A percentile compares a stretch with the other conserved stretches of the same genome.
phyloP scores from a whole-genome alignment of 1,284 basidiomycete species.

The Xanthoconium separans region DNA sequence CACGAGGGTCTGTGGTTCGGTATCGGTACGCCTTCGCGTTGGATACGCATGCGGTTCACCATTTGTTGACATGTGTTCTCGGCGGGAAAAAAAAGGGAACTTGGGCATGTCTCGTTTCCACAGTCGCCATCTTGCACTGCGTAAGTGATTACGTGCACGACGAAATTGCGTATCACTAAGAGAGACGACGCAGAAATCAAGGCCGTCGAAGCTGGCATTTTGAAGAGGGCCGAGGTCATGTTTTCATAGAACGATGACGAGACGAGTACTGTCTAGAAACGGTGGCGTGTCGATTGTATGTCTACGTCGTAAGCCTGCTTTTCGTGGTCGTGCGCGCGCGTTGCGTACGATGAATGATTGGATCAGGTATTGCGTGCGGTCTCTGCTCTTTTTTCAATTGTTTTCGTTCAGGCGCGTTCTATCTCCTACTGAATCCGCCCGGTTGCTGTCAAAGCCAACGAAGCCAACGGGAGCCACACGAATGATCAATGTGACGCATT shows the following conservation, averaged over 20 bases:
- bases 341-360: too few species aligned
- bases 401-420: too few species aligned
- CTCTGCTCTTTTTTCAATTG: too few species aligned
- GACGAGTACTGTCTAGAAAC: too few species aligned
- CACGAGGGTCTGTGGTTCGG: slow-evolving; percentile 38
- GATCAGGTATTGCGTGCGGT: too few species aligned
- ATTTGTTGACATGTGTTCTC: neutral
- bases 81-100: slow-evolving; percentile 27
- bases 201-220: slow-evolving; percentile 31
- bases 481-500: too few species aligned
- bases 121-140: slow-evolving; percentile 39
- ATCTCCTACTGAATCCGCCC: too few species aligned
- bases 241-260: slow-evolving; percentile 14
- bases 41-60: neutral
- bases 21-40: slow-evolving; percentile 25
- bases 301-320: too few species aligned
- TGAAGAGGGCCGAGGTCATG: slow-evolving; percentile 24
- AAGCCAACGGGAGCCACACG: too few species aligned
- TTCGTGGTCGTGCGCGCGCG: too few species aligned
- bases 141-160: slow-evolving; percentile 21
- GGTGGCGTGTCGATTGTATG: too few species aligned
- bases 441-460: too few species aligned
- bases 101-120: slow-evolving; percentile 35
- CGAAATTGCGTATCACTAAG: neutral
- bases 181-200: slow-evolving; percentile 27